Percentiles rank a stretch among this genome's conserved stretches.
These are phyloP conservation scores for Globisporangium nodosum DNA, from an alignment of 352 stramenopile genomes.

Conservation along the genomic window DNA sequence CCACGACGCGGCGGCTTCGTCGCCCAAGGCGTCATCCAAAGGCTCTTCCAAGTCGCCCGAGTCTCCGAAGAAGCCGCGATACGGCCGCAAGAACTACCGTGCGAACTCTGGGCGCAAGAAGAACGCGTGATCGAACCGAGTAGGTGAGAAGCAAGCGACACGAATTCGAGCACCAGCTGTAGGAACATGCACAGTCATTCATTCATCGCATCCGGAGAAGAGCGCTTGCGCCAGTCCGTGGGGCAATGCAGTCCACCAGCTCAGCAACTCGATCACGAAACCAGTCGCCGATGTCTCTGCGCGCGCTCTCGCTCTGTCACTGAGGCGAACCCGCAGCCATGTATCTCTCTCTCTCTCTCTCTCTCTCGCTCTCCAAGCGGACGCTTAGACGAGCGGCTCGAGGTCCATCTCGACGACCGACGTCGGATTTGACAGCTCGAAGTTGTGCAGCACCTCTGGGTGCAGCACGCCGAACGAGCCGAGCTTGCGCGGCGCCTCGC, in stretches of 20 bases:
- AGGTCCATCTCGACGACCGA: conserved; percentile 98
- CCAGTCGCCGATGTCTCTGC: neutral
- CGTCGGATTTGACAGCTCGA: conserved; percentile 96
- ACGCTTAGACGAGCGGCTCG: conserved; percentile 92
- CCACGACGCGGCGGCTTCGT: conserved; percentile 6
- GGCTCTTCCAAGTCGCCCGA: conserved; percentile 15
- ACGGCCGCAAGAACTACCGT: conserved; percentile 75
- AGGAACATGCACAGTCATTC: neutral
- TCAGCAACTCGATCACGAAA: neutral
- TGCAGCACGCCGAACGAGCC: conserved; percentile 98
- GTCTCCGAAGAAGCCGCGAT: conserved; percentile 52
- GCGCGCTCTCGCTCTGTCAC: neutral
- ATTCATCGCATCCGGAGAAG: neutral
- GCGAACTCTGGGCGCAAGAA: conserved; percentile 63
- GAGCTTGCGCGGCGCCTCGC: conserved; percentile 63
- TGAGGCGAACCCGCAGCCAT: neutral
- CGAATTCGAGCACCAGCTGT: neutral
- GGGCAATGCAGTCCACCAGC: no score
- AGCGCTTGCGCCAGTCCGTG: neutral
- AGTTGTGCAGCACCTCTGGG: conserved; percentile 96
- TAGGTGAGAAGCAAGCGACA: neutral
- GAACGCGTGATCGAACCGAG: conserved; percentile 13
- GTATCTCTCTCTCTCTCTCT: conserved; percentile 1
- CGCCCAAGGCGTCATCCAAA: conserved; percentile 30
- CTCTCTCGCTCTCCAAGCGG: neutral